phyloP scores from a whole-genome alignment of 1,284 basidiomycete species.

The Testicularia cyperi region DNA sequence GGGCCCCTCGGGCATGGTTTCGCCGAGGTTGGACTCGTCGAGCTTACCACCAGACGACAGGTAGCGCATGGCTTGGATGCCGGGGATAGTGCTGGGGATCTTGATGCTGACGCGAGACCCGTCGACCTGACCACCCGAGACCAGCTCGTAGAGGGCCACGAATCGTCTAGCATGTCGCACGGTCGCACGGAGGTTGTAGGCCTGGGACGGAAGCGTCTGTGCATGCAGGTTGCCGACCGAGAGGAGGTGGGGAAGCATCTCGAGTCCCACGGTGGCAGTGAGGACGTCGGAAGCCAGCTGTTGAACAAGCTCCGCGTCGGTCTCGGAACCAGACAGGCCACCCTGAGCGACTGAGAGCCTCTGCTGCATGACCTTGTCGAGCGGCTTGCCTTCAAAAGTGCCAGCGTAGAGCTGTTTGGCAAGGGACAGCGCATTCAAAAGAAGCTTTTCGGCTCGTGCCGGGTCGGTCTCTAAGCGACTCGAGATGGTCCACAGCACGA shows the following conservation, averaged over 20 bases:
- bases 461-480: neutral
- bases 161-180: constrained; percentile 15
- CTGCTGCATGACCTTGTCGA: neutral
- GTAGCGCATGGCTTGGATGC: constrained; percentile 23
- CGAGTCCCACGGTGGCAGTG: constrained; percentile 14
- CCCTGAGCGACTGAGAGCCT: constrained; percentile 1
- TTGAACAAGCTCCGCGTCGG: neutral
- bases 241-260: constrained; percentile 16
- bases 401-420: constrained; percentile 10
- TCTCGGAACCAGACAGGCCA: constrained; percentile 5
- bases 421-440: neutral
- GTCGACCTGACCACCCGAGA: constrained; percentile 1
- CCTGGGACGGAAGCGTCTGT: constrained; percentile 12
- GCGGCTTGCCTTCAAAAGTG: constrained; percentile 2
- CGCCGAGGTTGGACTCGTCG: constrained; percentile 11
- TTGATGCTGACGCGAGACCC: constrained; percentile 14
- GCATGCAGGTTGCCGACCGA: constrained; percentile 12
- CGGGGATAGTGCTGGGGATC: constrained; percentile 14
- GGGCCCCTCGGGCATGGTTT: constrained; percentile 5
- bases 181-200: constrained; percentile 8
- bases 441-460: constrained; percentile 5
- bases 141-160: constrained; percentile 16
- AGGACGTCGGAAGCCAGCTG: constrained; percentile 21
- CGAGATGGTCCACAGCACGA: constrained; percentile 4
- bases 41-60: constrained; percentile 12